Base-by-base conservation (phyloP, 1,284 basidiomycete genomes). In the Boletellus deceptivus region DNA sequence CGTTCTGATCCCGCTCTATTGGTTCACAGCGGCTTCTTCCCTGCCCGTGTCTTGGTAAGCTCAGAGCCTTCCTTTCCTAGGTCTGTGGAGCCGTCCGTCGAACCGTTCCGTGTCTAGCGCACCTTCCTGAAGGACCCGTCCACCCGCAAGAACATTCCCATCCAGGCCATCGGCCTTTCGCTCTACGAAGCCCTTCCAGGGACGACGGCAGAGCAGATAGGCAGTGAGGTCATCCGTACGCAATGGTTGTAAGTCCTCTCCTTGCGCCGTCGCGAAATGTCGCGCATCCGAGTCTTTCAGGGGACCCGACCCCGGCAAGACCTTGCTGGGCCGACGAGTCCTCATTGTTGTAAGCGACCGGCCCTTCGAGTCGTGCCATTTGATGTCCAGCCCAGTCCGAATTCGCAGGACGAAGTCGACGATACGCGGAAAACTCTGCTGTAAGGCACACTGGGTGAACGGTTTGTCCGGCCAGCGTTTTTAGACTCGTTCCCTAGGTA, bases 141-240 rank as follows among this genome's bases (percentile, higher is more conserved):
- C 4, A 79, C 80, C 36, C 88, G 90, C 63, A 84, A 82, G 58
- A 89, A 90, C 57, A 85, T 97, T 49, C 90, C 91, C 48, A 96
- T 97, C 59, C 84, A 86, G 70, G 94, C 94, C 3, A 95, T 98
- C 58, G 93, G 94, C 2, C 79, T 98, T 31, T 94, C 91, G 3
- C 77, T 98, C 5, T 98, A 98, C 62, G 94, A 98, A 67, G 81
- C 86, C 24, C 73, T 95, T 13, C 85, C 88, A 8, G 89, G 85
- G 20, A 79, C 80, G 18, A 84, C 83, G 9, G 84, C 75, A 38
- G 87, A 95, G 64, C 82, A 87, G 64, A 79, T 93, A 52, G 92
- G 92, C 29, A 82, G 76, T 52, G 86, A 95, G 69, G 91, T 97
- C 53, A 76, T 94, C 59, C 80, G 93, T 49, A 96, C 92, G 9